phyloP scores from a whole-genome alignment of 106 monocot species.

The Chionographis japonica region DNA sequence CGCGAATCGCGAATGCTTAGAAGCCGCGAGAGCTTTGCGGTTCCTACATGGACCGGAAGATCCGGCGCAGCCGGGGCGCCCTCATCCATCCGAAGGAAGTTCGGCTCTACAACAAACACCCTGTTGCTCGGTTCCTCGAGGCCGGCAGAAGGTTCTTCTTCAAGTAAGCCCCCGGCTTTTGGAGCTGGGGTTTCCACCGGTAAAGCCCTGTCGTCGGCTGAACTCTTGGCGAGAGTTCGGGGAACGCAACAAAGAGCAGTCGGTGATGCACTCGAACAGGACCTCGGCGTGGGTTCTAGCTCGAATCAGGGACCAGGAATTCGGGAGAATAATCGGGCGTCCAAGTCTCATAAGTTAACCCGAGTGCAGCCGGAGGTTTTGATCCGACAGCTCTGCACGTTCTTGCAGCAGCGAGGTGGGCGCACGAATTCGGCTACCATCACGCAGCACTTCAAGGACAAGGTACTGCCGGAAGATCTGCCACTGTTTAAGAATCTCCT shows the following conservation, averaged over 20 bases:
- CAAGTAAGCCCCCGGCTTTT: constrained; percentile 19
- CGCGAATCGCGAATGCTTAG: constrained; percentile 71
- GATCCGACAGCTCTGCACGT: constrained; percentile 78
- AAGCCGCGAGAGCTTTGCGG: constrained; percentile 65
- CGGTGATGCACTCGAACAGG: constrained; percentile 54
- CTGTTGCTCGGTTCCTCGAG: constrained; percentile 24
- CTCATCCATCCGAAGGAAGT: constrained; percentile 43
- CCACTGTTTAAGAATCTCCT: constrained; percentile 77
- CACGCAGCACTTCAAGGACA: constrained; percentile 69
- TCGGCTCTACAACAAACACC: constrained; percentile 57
- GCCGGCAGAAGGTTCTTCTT: constrained; percentile 27
- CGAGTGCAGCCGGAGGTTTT: constrained; percentile 77
- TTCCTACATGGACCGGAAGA: constrained; percentile 94
- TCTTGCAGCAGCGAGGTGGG: constrained; percentile 77
- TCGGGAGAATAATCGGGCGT: constrained; percentile 6
- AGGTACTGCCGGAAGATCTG: constrained; percentile 55
- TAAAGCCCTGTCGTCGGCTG: constrained; percentile 64
- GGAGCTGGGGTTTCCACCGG: constrained; percentile 51
- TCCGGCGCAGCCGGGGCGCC: constrained; percentile 90
- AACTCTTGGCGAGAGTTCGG: constrained; percentile 58
- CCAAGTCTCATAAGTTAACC: constrained; percentile 20
- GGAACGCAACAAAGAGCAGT: constrained; percentile 60
- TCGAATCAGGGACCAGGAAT: constrained; percentile 11
- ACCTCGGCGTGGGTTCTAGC: constrained; percentile 24
- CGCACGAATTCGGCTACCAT: constrained; percentile 48